Conservation (phyloP, 805 yeast species). For the Spathaspora passalidarum region DNA sequence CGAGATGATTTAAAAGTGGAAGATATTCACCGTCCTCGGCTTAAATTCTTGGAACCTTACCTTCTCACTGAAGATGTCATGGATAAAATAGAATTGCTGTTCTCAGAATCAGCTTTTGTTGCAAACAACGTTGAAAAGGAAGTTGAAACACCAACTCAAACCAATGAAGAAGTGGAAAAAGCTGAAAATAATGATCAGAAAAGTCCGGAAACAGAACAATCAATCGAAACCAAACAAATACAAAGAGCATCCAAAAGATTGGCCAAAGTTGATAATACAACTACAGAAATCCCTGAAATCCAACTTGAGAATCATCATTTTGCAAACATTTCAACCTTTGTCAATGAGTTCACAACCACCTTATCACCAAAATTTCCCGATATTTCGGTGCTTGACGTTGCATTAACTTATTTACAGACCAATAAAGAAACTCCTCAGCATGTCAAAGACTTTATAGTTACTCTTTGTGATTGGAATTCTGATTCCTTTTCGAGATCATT, state of each 20-base stretch:
- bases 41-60: conserved; percentile 51
- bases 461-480: conserved; percentile 27
- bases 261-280: conserved; percentile 18
- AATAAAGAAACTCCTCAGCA: conserved; percentile 8
- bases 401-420: conserved; percentile 13
- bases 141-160: conserved; percentile 15
- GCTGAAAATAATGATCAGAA: conserved; percentile 1
- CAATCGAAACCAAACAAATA: conserved; percentile 32
- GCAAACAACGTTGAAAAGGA: conserved; percentile 4
- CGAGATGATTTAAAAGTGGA: conserved; percentile 35
- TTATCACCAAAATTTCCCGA: conserved; percentile 11
- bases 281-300: conserved; percentile 18
- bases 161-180: conserved; percentile 17
- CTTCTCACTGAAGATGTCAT: conserved; percentile 46
- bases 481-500: background rate
- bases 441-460: conserved; percentile 20
- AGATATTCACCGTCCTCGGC: conserved; percentile 35
- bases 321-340: conserved; percentile 15
- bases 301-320: conserved; percentile 22
- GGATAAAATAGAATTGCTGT: conserved; percentile 33
- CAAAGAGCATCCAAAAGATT: conserved; percentile 32
- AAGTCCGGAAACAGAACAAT: conserved; percentile 7
- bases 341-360: conserved; percentile 15
- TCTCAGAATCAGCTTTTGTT: conserved; percentile 13
- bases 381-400: conserved; percentile 3